phyloP scores from a whole-genome alignment of 495 filamentous ascomycete genomes.

The Schizothecium vesticola region DNA sequence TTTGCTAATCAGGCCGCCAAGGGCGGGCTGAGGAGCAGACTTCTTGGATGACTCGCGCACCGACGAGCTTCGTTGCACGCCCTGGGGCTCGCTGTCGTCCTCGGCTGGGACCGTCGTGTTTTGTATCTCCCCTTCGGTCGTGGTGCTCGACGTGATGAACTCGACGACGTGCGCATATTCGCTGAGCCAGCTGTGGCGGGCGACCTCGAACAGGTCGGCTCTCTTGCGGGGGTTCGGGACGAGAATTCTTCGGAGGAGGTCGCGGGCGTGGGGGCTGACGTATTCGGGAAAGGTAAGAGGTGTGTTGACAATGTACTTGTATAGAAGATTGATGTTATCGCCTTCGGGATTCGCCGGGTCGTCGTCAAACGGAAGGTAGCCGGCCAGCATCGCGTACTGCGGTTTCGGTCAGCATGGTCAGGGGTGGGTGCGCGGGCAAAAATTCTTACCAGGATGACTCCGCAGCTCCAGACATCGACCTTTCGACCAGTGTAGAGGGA shows the following conservation, averaged over 20 bases:
- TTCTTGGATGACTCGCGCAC: conserved; percentile 82
- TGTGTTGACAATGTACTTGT: conserved; percentile 98
- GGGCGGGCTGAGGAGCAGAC: conserved; percentile 45
- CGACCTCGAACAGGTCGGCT: conserved; percentile 95
- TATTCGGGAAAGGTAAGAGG: conserved; percentile 98
- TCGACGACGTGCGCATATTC: conserved; percentile 93
- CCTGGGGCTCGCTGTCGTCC: conserved; percentile 56
- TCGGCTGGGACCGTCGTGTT: conserved; percentile 68
- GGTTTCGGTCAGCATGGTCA: conserved; percentile 8
- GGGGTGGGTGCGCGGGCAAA: neutral
- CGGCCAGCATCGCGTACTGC: conserved; percentile 97
- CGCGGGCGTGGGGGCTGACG: conserved; percentile 92
- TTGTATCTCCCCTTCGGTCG: conserved; percentile 77
- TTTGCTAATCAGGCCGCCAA: conserved; percentile 68
- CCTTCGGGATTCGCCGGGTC: conserved; percentile 98
- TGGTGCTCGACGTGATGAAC: conserved; percentile 93
- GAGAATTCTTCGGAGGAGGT: conserved; percentile 85
- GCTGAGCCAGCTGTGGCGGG: conserved; percentile 95
- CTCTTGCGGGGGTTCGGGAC: conserved; percentile 95
- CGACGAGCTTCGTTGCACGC: conserved; percentile 77
- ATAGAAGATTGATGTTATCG: conserved; percentile 97
- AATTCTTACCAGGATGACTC: conserved; percentile 85
- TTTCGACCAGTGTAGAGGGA: conserved; percentile 95
- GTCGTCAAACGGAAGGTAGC: conserved; percentile 98
- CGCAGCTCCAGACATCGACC: conserved; percentile 99